These are phyloP conservation scores for Dioscorea zingiberensis DNA, from an alignment of 106 monocot genomes.

Conservation along the genomic window DNA sequence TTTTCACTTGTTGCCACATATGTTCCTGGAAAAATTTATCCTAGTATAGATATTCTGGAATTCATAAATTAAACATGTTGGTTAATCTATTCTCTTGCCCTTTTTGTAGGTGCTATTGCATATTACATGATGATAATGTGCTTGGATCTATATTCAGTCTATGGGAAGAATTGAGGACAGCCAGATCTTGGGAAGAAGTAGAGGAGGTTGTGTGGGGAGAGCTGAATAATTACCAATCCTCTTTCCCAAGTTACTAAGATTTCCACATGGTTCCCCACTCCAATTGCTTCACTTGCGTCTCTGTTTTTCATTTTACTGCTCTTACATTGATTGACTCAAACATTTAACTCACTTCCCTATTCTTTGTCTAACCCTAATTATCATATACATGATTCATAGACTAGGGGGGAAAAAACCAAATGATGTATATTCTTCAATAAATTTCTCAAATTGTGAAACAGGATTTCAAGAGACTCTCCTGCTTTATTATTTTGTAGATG, in stretches of 20 bases:
- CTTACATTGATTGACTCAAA: background rate
- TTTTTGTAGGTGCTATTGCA: slow-evolving; percentile 77
- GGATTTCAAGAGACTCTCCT: too few species aligned
- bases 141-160: slow-evolving; percentile 87
- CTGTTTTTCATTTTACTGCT: too few species aligned
- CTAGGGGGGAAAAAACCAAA: too few species aligned
- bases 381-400: background rate
- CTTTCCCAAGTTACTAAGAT: background rate
- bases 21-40: too few species aligned
- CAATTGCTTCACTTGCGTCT: too few species aligned
- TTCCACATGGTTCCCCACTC: too few species aligned
- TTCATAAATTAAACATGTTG: too few species aligned
- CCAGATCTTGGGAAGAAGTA: slow-evolving; percentile 77
- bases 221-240: slow-evolving; percentile 48
- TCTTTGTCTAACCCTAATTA: background rate
- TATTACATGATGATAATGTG: slow-evolving; percentile 86
- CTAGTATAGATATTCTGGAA: too few species aligned
- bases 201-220: slow-evolving; percentile 81
- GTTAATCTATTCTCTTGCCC: background rate
- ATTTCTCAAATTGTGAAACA: too few species aligned
- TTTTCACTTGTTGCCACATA: too few species aligned
- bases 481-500: too few species aligned
- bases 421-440: too few species aligned
- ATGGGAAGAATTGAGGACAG: slow-evolving; percentile 69
- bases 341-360: background rate